Base-by-base conservation (phyloP, 2,329 filamentous ascomycete species). In the Remersonia thermophila region DNA sequence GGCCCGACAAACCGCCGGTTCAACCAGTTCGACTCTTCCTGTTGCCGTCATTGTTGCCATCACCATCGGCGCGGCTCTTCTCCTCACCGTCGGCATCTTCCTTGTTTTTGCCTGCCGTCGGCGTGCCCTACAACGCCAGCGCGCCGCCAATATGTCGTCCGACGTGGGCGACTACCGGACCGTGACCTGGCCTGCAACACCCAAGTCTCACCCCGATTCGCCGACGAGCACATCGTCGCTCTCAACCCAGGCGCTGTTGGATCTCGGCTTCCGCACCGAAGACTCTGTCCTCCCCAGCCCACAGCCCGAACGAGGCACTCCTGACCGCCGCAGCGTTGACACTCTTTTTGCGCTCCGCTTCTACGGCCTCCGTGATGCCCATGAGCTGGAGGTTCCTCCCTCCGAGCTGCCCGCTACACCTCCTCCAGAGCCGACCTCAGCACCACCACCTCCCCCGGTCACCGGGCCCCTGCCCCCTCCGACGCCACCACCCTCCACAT, bases 321-420 rank as follows among this genome's bases (percentile, higher is more conserved):
- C 11, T 3, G 35, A 41, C 32, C 36, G 43, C 25, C 33, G 36
- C 3, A 43, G 40, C 25, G 30, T 45, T 32, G 43, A 45, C 38
- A 45, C 43, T 11, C 17, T 35, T 12, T 38, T 40, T n/a, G 40
- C 43, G 7, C 30, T 43, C 30, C 36, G 38, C 29, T 45, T 36
- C 30, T 45, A 45, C 30, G 18, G 16, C 33, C 27, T 26, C 9
- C 32, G 30, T 3, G 27, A 43, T 5, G 29, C 20, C n/a, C n/a
- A 28, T 7, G 25, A 26, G 7, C 32, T 4, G 23, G 26, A 11
- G 20, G 10, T 8, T 32, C 40, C 3, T 27, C 23, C 36, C 29
- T 34, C 38, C 23, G 43, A 45, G 18, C 32, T 45, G 2, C 40
- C 42, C 4, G 30, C 36, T 13, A 39, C 36, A 5, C 34, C 40